phyloP scores from a whole-genome alignment of 2,329 filamentous ascomycete species.

The Ceratocystis cubensis region DNA sequence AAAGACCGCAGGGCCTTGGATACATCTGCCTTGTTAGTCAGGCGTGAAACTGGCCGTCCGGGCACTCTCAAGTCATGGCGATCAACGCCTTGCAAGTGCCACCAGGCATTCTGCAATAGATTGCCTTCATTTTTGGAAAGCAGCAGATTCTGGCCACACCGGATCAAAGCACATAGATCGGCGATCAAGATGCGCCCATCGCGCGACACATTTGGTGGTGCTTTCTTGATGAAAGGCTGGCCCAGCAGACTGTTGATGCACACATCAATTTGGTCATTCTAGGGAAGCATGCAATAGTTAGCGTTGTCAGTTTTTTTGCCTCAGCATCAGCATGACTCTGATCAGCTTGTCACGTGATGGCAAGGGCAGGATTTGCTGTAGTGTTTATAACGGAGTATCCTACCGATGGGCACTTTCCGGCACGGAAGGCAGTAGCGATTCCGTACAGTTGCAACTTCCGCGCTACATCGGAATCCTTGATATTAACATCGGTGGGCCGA shows the following conservation, averaged over 20 bases:
- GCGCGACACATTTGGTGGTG: conserved; percentile 62
- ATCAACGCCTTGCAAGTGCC: conserved; percentile 70
- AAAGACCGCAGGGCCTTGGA: conserved; percentile 74
- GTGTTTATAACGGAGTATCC: conserved; percentile 27
- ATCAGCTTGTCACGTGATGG: not conserved
- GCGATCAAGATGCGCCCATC: conserved; percentile 70
- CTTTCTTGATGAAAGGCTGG: conserved; percentile 55
- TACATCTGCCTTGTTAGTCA: conserved; percentile 67
- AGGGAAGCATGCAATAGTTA: conserved; percentile 13
- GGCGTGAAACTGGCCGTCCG: conserved; percentile 58
- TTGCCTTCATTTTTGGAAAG: conserved; percentile 93
- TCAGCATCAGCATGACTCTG: not conserved
- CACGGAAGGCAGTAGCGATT: conserved; percentile 71
- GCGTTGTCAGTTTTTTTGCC: not conserved
- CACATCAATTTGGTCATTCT: conserved; percentile 93
- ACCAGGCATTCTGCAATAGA: conserved; percentile 91
- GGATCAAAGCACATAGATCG: conserved; percentile 68
- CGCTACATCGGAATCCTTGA: conserved; percentile 79
- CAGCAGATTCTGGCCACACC: conserved; percentile 71
- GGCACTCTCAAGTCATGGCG: conserved; percentile 49
- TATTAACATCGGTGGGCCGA: conserved; percentile 56
- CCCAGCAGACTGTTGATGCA: conserved; percentile 78
- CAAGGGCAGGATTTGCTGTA: not conserved
- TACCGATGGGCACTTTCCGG: conserved; percentile 84
- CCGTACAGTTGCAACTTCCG: conserved; percentile 91